phyloP scores from a whole-genome alignment of 805 yeast genomes.

The Suhomyces emberorum region DNA sequence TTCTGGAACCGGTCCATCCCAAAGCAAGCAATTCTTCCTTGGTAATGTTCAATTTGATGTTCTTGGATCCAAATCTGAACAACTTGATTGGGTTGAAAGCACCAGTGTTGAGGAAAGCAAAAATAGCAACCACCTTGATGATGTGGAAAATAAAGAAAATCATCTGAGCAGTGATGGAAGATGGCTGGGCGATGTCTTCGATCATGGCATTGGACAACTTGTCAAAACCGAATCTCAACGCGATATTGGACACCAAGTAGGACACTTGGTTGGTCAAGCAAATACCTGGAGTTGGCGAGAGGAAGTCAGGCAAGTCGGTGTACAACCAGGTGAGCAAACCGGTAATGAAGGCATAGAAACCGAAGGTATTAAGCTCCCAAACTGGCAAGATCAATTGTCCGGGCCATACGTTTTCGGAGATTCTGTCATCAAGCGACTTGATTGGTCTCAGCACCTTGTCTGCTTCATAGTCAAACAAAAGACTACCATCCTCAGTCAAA shows the following conservation, averaged over 20 bases:
- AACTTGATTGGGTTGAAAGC: slow-evolving; percentile 65
- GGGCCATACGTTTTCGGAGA: slow-evolving; percentile 73
- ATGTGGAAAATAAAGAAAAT: slow-evolving; percentile 72
- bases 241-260: slow-evolving; percentile 17
- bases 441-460: slow-evolving; percentile 45
- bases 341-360: slow-evolving; percentile 37
- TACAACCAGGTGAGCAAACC: slow-evolving; percentile 72
- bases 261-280: slow-evolving; percentile 57
- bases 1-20: slow-evolving; percentile 96
- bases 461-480: slow-evolving; percentile 65
- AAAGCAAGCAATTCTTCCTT: slow-evolving; percentile 57
- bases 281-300: slow-evolving; percentile 90
- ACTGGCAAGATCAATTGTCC: slow-evolving; percentile 82
- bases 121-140: slow-evolving; percentile 56
- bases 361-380: slow-evolving; percentile 53
- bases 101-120: slow-evolving; percentile 62
- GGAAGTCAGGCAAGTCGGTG: slow-evolving; percentile 85
- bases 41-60: slow-evolving; percentile 32
- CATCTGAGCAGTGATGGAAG: slow-evolving; percentile 50
- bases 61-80: slow-evolving; percentile 28
- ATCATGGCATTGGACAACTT: slow-evolving; percentile 45
- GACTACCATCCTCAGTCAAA: slow-evolving; percentile 77
- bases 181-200: slow-evolving; percentile 44
- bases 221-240: slow-evolving; percentile 33
- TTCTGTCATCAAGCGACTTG: slow-evolving; percentile 43